phyloP scores from a whole-genome alignment of 2,329 filamentous ascomycete species.

The Colletotrichum spinosum region DNA sequence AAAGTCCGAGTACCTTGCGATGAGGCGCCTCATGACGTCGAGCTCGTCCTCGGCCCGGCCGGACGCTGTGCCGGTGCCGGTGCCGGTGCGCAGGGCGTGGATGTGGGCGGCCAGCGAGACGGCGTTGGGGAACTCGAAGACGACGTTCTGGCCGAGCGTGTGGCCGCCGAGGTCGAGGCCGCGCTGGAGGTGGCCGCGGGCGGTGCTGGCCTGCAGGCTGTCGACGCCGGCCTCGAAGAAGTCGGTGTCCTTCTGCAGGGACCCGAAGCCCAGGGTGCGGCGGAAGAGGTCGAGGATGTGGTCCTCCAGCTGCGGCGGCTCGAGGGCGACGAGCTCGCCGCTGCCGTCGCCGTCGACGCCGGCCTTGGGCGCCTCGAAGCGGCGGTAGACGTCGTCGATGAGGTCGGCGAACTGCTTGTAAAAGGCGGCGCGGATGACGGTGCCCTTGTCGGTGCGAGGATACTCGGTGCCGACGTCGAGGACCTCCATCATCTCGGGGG shows the following conservation, averaged over 20 bases:
- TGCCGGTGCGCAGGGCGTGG: slow-evolving; percentile 39
- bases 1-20: slow-evolving; percentile 53
- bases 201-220: slow-evolving; percentile 58
- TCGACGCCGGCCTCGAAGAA: slow-evolving; percentile 59
- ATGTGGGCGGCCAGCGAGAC: slow-evolving; percentile 48
- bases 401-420: slow-evolving; percentile 56
- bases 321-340: slow-evolving; percentile 23
- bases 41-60: slow-evolving; percentile 42
- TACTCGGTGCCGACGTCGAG: slow-evolving; percentile 58
- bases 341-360: slow-evolving; percentile 2
- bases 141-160: slow-evolving; percentile 48
- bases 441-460: slow-evolving; percentile 62
- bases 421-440: slow-evolving; percentile 57
- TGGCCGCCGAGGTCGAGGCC: slow-evolving; percentile 50
- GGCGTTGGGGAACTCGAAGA: slow-evolving; percentile 56
- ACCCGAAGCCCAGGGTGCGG: slow-evolving; percentile 44
- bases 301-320: slow-evolving; percentile 42
- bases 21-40: slow-evolving; percentile 46
- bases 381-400: slow-evolving; percentile 51
- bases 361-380: slow-evolving; percentile 34
- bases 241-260: slow-evolving; percentile 46
- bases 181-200: slow-evolving; percentile 53
- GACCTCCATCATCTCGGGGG: slow-evolving; percentile 63
- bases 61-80: slow-evolving; percentile 20
- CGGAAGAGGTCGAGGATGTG: slow-evolving; percentile 40